Evolutionary conservation across 2,329 filamentous ascomycete genomes (phyloP).

Genomic region (Anthostomella pinea): DNA sequence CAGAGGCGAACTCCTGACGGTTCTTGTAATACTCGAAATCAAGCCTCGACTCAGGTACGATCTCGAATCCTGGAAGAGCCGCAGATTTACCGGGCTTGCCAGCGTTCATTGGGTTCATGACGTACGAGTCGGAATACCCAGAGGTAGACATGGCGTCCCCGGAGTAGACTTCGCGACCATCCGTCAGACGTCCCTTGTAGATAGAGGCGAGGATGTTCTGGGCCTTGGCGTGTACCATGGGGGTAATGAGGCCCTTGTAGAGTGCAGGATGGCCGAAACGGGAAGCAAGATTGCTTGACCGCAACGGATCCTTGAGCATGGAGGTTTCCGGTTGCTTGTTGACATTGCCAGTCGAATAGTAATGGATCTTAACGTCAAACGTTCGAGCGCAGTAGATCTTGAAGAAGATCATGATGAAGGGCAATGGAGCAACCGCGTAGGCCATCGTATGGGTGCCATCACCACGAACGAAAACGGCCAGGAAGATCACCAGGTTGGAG

Average conservation of each 20-base stretch:
- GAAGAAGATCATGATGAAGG: conserved; percentile 76
- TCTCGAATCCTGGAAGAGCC: conserved; percentile 73
- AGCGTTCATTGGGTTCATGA: conserved; percentile 72
- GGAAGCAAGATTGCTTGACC: conserved; percentile 67
- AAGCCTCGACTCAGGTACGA: conserved; percentile 80
- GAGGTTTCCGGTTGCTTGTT: conserved; percentile 43
- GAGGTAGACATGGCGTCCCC: conserved; percentile 57
- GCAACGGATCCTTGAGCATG: conserved; percentile 49
- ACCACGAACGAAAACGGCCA: conserved; percentile 71
- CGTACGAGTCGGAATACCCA: conserved; percentile 79
- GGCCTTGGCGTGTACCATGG: conserved; percentile 60
- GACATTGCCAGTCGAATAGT: conserved; percentile 67
- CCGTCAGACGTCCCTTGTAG: conserved; percentile 75
- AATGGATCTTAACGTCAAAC: conserved; percentile 80
- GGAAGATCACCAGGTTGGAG: conserved; percentile 72
- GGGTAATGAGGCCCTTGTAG: conserved; percentile 20
- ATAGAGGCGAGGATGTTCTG: conserved; percentile 83
- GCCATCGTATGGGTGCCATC: conserved; percentile 60
- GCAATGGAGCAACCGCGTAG: conserved; percentile 68
- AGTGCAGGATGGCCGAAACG: conserved; percentile 73
- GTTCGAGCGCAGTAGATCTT: conserved; percentile 76
- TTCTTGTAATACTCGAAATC: conserved; percentile 94
- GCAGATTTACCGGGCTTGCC: conserved; percentile 47
- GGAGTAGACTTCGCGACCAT: conserved; percentile 59
- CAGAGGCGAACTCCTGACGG: conserved; percentile 79